phyloP scores from a whole-genome alignment of 2,329 filamentous ascomycete species.

The Chrysoporthe puriensis region DNA sequence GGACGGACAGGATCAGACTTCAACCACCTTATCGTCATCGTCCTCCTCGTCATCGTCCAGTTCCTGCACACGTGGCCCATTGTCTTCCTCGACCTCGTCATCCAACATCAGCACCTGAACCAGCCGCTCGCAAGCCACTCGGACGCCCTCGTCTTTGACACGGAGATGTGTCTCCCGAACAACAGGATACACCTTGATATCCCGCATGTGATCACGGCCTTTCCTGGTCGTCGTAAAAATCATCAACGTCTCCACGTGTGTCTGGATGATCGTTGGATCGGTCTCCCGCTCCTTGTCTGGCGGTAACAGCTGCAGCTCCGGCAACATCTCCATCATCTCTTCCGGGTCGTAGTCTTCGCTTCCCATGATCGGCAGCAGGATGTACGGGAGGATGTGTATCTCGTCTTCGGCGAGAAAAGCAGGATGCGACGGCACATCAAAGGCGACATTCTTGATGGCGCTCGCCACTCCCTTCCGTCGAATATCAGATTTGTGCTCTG shows the following conservation, averaged over 20 bases:
- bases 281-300: conserved; percentile 86
- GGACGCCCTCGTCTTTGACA: conserved; percentile 77
- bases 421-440: conserved; percentile 75
- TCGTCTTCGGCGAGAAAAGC: conserved; percentile 71
- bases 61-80: conserved; percentile 49
- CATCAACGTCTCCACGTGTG: conserved; percentile 86
- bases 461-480: conserved; percentile 92
- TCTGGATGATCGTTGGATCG: conserved; percentile 76
- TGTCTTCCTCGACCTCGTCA: conserved; percentile 51
- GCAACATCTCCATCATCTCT: conserved; percentile 83
- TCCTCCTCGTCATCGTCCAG: conserved; percentile 54
- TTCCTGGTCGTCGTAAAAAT: conserved; percentile 78
- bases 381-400: conserved; percentile 83
- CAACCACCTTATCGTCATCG: conserved; percentile 58
- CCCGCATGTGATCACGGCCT: conserved; percentile 74
- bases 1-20: conserved; percentile 45
- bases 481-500: conserved; percentile 82
- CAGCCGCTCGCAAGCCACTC: conserved; percentile 83
- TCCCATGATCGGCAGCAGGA: conserved; percentile 85
- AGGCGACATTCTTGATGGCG: conserved; percentile 92
- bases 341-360: conserved; percentile 87
- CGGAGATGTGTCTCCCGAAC: conserved; percentile 82
- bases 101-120: conserved; percentile 89
- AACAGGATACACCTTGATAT: conserved; percentile 84
- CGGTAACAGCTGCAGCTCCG: conserved; percentile 86